Percentiles rank a stretch among this genome's conserved stretches.
Conservation (phyloP, 257 asterid genomes). For the Pogostemon cablin region DNA sequence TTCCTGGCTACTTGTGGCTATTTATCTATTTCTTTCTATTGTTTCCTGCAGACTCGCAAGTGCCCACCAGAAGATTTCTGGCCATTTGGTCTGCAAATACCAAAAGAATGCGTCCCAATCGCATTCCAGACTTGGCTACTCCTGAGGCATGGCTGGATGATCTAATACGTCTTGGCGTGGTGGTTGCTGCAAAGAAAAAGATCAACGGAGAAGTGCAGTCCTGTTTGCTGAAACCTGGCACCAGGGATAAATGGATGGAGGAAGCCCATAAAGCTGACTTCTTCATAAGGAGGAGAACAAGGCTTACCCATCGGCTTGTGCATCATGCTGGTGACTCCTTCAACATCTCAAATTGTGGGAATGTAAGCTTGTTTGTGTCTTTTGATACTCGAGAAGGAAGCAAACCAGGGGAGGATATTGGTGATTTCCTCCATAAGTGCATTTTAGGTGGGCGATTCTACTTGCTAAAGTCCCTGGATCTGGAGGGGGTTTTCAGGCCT, state of each 20-base stretch:
- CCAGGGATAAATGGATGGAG: background rate
- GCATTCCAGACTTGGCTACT: background rate
- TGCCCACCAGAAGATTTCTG: constrained; percentile 33
- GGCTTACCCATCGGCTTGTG: constrained; percentile 7
- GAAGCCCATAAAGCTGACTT: constrained; percentile 3
- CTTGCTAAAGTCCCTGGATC: constrained; percentile 36
- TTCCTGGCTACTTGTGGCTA: constrained; percentile 19
- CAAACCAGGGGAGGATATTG: constrained; percentile 36
- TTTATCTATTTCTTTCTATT: constrained; percentile 21
- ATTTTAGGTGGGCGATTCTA: constrained; percentile 29
- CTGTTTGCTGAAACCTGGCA: background rate
- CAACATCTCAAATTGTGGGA: background rate
- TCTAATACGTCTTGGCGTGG: background rate
- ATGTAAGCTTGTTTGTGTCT: constrained; percentile 29
- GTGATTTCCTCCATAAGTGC: constrained; percentile 36
- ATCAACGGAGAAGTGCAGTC: constrained; percentile 24
- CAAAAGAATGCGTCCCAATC: background rate
- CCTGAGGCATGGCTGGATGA: background rate
- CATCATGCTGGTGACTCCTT: constrained; percentile 8
- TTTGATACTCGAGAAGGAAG: constrained; percentile 35
- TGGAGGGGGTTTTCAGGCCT: constrained; percentile 39
- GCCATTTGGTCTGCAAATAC: constrained; percentile 42
- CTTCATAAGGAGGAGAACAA: background rate
- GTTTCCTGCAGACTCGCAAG: constrained; percentile 21
- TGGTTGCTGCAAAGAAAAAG: background rate